These are phyloP conservation scores for Elsinoe batatas DNA, from an alignment of 2,329 filamentous ascomycete genomes.

Conservation along the genomic window DNA sequence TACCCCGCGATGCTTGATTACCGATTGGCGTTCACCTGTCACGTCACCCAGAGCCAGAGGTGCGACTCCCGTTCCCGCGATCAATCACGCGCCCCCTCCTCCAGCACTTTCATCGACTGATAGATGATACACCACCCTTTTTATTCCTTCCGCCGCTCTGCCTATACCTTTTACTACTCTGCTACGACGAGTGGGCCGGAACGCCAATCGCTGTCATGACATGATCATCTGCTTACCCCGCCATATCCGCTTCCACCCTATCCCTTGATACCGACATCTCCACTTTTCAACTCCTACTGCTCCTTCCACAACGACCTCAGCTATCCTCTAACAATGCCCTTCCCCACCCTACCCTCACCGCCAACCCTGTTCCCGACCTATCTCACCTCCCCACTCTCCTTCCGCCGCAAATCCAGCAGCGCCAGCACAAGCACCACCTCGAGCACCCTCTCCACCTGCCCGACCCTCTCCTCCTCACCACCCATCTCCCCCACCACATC, in stretches of 20 bases:
- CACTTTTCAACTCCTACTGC: not conserved
- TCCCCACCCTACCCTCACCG: constrained; percentile 23
- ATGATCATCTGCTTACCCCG: not conserved
- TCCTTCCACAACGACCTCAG: not conserved
- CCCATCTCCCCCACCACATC: constrained; percentile 16
- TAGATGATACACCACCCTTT: not conserved
- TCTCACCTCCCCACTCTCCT: constrained; percentile 40
- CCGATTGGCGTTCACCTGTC: constrained; percentile 1
- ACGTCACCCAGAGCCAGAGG: not conserved
- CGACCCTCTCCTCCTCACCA: constrained; percentile 7
- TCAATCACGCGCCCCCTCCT: constrained; percentile 3
- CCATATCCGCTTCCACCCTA: not conserved
- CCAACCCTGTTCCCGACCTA: constrained; percentile 41
- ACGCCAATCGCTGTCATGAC: not conserved
- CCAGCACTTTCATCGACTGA: not conserved
- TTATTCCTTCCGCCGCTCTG: not conserved
- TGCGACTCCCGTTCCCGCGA: constrained; percentile 7
- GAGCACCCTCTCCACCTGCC: constrained; percentile 13
- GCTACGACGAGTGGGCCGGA: not conserved
- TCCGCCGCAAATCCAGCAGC: constrained; percentile 35
- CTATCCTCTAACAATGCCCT: constrained; percentile 16
- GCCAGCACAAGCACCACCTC: constrained; percentile 24
- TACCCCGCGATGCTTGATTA: constrained; percentile 8
- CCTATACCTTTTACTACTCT: not conserved
- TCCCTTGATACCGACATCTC: not conserved